phyloP scores from a whole-genome alignment of 345 rosid species.

The Microthlaspi erraticum region DNA sequence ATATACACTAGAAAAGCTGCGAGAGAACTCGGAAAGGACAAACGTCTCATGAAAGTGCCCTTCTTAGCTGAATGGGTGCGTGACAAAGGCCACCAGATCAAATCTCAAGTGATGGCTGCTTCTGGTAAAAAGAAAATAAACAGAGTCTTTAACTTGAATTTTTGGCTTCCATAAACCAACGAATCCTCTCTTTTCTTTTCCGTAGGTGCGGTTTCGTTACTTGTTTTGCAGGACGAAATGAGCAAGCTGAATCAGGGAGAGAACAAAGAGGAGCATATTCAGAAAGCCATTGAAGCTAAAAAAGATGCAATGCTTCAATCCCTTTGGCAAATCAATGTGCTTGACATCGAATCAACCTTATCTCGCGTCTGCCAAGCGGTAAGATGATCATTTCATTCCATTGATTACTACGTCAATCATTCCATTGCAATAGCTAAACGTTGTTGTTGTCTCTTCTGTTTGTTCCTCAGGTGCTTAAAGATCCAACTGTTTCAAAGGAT shows the following conservation, averaged over 20 bases:
- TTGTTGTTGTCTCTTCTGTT: conserved; percentile 23
- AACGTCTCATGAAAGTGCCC: conserved; percentile 83
- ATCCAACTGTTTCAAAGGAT: conserved; percentile 77
- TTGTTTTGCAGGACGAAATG: conserved; percentile 83
- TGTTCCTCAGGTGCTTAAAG: conserved; percentile 70
- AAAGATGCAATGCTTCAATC: conserved; percentile 85
- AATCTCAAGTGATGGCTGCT: conserved; percentile 97
- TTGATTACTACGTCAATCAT: background rate
- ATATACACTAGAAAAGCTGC: conserved; percentile 92
- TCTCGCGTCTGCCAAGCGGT: conserved; percentile 84
- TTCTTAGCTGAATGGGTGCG: conserved; percentile 98
- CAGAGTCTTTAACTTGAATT: conserved; percentile 1
- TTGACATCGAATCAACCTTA: conserved; percentile 85
- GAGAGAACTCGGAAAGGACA: conserved; percentile 89
- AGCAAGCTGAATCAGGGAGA: conserved; percentile 66
- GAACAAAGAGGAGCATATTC: conserved; percentile 67
- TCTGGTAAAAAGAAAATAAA: conserved; percentile 59
- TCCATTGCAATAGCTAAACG: background rate
- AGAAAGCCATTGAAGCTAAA: conserved; percentile 75
- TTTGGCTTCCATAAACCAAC: background rate
- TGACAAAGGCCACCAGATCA: conserved; percentile 89
- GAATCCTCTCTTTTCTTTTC: background rate
- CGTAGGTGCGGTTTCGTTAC: conserved; percentile 84
- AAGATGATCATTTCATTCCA: conserved; percentile 41
- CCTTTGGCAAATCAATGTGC: conserved; percentile 95